Percentiles rank a stretch among this genome's conserved stretches.
These are phyloP conservation scores for Termitomyces sp. DNA, from an alignment of 768 basidiomycete genomes.

Conservation along the genomic window DNA sequence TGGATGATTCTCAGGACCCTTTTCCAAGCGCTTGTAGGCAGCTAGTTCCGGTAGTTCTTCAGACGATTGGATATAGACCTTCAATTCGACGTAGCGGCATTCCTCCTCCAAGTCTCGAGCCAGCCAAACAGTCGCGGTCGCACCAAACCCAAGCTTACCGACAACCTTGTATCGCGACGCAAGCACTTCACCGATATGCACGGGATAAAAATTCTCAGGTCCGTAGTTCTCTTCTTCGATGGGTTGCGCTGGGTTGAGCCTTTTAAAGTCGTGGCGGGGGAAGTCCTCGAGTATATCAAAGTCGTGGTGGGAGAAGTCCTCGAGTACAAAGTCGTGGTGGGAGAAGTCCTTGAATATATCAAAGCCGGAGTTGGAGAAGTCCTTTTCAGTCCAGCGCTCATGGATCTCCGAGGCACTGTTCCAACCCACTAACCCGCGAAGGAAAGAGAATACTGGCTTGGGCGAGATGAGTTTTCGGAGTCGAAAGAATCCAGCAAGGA, in stretches of 20 bases:
- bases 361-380: not conserved
- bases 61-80: conserved; percentile 6
- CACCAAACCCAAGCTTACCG: conserved; percentile 30
- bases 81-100: conserved; percentile 12
- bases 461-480: no score
- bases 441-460: no score
- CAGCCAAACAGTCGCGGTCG: conserved; percentile 15
- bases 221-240: conserved; percentile 22
- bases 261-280: no score
- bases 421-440: no score
- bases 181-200: conserved; percentile 27
- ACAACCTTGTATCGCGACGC: conserved; percentile 26
- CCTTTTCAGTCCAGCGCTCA: not conserved
- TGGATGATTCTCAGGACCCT: not conserved
- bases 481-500: no score
- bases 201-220: conserved; percentile 22
- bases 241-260: not conserved
- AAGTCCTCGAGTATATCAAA: no score
- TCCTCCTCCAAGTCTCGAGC: conserved; percentile 23
- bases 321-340: no score
- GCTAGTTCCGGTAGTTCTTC: not conserved
- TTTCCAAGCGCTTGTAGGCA: not conserved
- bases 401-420: no score
- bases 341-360: no score
- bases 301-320: no score